These are phyloP conservation scores for Xylaria sp. DNA, from an alignment of 2,329 filamentous ascomycete species.

Conservation along the genomic window DNA sequence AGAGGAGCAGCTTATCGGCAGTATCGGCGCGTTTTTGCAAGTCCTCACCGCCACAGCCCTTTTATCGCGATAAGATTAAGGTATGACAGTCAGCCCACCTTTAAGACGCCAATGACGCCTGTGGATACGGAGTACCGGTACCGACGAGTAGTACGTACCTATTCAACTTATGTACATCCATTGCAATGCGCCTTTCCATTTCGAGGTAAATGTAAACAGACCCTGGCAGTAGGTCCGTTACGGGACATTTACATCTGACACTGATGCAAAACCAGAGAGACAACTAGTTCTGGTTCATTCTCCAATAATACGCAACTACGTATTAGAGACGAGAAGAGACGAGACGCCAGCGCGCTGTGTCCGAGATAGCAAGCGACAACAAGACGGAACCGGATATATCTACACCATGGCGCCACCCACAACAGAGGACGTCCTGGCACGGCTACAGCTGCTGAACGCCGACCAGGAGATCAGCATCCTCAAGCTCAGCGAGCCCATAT, in stretches of 20 bases:
- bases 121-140: too few species aligned
- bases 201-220: conserved; percentile 46
- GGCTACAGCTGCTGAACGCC: conserved; percentile 57
- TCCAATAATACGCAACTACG: neutral
- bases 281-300: neutral
- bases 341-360: neutral
- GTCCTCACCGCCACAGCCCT: neutral
- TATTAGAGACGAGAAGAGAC: too few species aligned
- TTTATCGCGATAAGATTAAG: neutral
- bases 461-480: conserved; percentile 72
- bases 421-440: conserved; percentile 47
- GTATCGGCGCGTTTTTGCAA: too few species aligned
- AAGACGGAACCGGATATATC: neutral
- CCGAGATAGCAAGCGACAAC: neutral
- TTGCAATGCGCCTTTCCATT: conserved; percentile 25
- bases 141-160: too few species aligned
- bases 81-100: neutral
- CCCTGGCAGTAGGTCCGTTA: too few species aligned
- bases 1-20: too few species aligned
- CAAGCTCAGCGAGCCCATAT: conserved; percentile 75
- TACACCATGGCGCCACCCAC: conserved; percentile 33
- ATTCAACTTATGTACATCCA: too few species aligned
- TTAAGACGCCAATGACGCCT: too few species aligned
- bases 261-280: neutral
- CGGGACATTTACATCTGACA: neutral